Evolutionary conservation across 1,284 basidiomycete species (phyloP), one percentile per base, ranked within the genome.

Genomic region (Rhodotorula sp.): DNA sequence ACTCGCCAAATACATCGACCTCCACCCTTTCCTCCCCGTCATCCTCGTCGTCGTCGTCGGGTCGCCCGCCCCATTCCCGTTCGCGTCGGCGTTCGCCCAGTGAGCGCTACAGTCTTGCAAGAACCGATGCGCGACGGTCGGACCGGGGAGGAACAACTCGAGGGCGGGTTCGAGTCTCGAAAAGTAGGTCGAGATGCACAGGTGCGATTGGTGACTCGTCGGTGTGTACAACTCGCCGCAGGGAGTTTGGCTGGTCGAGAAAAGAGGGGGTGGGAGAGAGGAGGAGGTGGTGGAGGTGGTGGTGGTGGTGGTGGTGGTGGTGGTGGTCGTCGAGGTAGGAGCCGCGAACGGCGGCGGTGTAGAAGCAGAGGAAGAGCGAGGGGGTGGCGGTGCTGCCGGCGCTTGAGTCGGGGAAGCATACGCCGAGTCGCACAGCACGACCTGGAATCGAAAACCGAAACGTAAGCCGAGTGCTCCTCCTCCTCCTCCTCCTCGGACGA

Each of bases 141-240:
- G 58, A 18, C 21, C 5, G 48, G 23, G 18, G 54, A 26, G 16
- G 26, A 71, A 64, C 12, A 71, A 63, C 49, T 62, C 18, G 52
- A 67, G 51, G 18, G 29, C 16, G 5, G 65, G 65, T 39, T 67
- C 65, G 52, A 62, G 29, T 16, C 39, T 29, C 29, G 8, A 3
- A 23, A 67, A 62, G 65, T 62, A 67, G 43, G 43, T 52, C 51
- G 59, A 46, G 52, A 67, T 46, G 59, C 29, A 31, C 21, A 29
- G 8, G 52, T 57, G 65, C 0, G 60, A 43, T 60, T 66, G 58
- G 2, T 29, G 49, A 1, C 39, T 26, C 3, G 51, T 29, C 0
- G 65, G 59, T 15, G n/a, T 29, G 54, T 56, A 56, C 26, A 56
- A 26, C n/a, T 14, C 26, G 54, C n/a, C 12, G 39, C 20, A 39